phyloP scores from a whole-genome alignment of 2,329 filamentous ascomycete species.

The Purpureocillium takamizusanense region DNA sequence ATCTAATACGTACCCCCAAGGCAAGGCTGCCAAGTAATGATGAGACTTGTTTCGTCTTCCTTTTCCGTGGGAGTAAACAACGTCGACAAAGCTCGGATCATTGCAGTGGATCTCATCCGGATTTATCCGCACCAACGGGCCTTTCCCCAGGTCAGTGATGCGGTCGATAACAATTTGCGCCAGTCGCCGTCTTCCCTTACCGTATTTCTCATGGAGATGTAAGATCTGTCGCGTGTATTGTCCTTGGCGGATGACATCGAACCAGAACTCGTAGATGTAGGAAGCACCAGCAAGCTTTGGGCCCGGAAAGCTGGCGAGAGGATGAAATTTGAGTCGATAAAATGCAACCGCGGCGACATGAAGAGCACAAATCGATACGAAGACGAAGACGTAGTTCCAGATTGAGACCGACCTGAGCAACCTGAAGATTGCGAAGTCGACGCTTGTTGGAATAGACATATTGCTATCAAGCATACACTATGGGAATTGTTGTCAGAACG shows the following conservation, averaged over 20 bases:
- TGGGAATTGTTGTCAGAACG: too few species aligned
- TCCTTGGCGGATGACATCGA: slow-evolving; percentile 11
- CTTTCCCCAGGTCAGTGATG: slow-evolving; percentile 4
- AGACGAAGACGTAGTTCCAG: neutral
- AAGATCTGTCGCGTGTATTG: slow-evolving; percentile 10
- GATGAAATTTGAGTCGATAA: slow-evolving; percentile 10
- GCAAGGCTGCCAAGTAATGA: slow-evolving; percentile 6
- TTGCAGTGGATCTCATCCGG: slow-evolving; percentile 18
- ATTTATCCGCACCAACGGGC: slow-evolving; percentile 17
- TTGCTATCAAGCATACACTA: too few species aligned
- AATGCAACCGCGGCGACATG: neutral
- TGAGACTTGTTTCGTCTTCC: slow-evolving; percentile 9
- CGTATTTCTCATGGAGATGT: slow-evolving; percentile 15
- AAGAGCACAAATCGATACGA: neutral
- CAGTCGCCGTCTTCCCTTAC: slow-evolving; percentile 3
- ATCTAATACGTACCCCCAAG: slow-evolving; percentile 4
- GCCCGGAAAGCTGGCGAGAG: slow-evolving; percentile 11
- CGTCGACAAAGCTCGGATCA: slow-evolving; percentile 15
- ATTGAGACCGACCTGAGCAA: neutral
- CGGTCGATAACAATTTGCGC: neutral
- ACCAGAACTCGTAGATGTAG: slow-evolving; percentile 15
- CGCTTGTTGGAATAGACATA: too few species aligned
- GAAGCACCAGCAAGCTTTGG: slow-evolving; percentile 13
- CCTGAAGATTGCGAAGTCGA: too few species aligned
- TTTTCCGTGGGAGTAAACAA: slow-evolving; percentile 10